Evolutionary conservation across 768 basidiomycete genomes (phyloP).

Genomic region (Podaxis sp.): DNA sequence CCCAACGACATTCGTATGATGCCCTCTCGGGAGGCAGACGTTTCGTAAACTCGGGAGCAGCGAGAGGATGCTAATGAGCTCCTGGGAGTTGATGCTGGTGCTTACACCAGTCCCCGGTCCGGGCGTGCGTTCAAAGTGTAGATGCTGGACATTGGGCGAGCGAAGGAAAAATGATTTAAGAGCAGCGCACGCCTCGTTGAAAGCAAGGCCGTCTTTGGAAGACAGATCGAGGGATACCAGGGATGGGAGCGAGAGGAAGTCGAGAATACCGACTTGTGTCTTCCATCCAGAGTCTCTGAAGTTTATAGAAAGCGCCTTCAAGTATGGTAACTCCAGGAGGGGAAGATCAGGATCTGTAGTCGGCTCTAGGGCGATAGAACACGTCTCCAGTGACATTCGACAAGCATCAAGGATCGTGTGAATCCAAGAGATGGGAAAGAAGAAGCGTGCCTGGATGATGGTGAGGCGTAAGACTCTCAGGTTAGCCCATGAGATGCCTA

Average conservation of each 20-base stretch:
- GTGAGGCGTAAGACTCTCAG: slow-evolving; percentile 9
- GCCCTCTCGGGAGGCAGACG: slow-evolving; percentile 10
- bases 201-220: slow-evolving; percentile 5
- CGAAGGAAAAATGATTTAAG: slow-evolving; percentile 13
- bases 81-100: slow-evolving; percentile 15
- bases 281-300: slow-evolving; percentile 13
- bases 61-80: slow-evolving; percentile 8
- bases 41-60: slow-evolving; percentile 6
- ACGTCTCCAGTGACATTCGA: slow-evolving; percentile 1
- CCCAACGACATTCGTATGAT: slow-evolving; percentile 5
- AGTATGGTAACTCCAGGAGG: not conserved
- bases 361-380: slow-evolving; percentile 12
- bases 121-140: slow-evolving; percentile 8
- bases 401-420: slow-evolving; percentile 13
- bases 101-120: slow-evolving; percentile 10
- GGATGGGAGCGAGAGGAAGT: slow-evolving; percentile 5
- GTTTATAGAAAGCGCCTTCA: slow-evolving; percentile 4
- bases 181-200: slow-evolving; percentile 6
- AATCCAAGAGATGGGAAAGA: slow-evolving; percentile 14
- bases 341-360: slow-evolving; percentile 9
- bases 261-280: slow-evolving; percentile 6
- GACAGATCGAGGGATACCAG: slow-evolving; percentile 8
- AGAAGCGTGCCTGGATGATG: slow-evolving; percentile 6
- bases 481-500: slow-evolving; percentile 11
- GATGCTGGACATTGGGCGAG: slow-evolving; percentile 1